Conservation (phyloP, 208 protist species). For the Trypanosoma theileri region DNA sequence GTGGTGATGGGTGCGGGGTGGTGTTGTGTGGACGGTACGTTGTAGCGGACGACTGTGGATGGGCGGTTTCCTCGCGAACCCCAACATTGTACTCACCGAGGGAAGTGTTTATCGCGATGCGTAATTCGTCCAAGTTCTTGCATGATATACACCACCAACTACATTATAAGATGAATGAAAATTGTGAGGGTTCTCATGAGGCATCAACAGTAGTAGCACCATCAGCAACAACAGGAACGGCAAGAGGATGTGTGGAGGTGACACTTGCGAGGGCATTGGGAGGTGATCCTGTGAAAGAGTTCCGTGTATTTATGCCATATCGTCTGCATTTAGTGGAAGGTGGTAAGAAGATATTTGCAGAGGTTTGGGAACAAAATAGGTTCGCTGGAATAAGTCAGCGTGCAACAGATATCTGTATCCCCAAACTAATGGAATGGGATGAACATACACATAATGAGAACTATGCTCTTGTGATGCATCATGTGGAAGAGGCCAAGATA, state of each 20-base stretch:
- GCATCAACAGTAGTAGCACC: background rate
- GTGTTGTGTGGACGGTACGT: slow-evolving; percentile 75
- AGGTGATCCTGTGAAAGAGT: slow-evolving; percentile 52
- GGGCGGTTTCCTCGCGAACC: slow-evolving; percentile 69
- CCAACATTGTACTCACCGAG: slow-evolving; percentile 45
- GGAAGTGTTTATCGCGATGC: slow-evolving; percentile 83
- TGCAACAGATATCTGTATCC: slow-evolving; percentile 77
- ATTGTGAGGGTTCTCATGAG: background rate
- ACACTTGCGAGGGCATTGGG: slow-evolving; percentile 62
- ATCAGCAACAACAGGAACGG: background rate
- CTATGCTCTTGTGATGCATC: slow-evolving; percentile 42
- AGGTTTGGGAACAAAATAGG: slow-evolving; percentile 19
- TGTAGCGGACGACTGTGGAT: slow-evolving; percentile 80
- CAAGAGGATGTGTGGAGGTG: slow-evolving; percentile 37
- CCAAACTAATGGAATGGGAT: slow-evolving; percentile 72
- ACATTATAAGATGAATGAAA: background rate
- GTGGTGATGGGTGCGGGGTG: slow-evolving; percentile 49
- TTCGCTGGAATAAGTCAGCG: slow-evolving; percentile 73
- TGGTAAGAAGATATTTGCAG: background rate
- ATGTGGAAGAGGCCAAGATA: slow-evolving; percentile 46
- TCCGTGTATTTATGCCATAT: slow-evolving; percentile 74
- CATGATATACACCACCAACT: slow-evolving; percentile 65
- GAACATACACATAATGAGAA: slow-evolving; percentile 55
- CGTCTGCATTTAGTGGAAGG: slow-evolving; percentile 16
- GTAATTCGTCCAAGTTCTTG: slow-evolving; percentile 73